A percentile compares a stretch with the other conserved stretches of the same genome.
Evolutionary conservation across 129 eudicot genomes (phyloP).

Genomic region (Logfia minima): DNA sequence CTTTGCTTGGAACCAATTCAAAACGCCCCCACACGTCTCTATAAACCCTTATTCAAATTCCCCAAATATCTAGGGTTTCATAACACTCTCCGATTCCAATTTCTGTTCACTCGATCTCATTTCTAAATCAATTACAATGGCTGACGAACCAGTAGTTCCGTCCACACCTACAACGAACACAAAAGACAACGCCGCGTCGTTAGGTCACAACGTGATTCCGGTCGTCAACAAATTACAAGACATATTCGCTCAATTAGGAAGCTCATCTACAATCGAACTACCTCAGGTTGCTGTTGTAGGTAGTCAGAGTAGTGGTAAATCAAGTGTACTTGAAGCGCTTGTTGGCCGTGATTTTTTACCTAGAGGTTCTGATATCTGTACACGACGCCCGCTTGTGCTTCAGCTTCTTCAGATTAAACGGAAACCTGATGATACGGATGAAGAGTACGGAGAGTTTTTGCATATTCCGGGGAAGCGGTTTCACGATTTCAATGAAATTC

Average conservation of each 20-base stretch:
- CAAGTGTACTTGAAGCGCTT: slow-evolving; percentile 92
- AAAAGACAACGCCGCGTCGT: slow-evolving; percentile 33
- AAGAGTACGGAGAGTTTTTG: slow-evolving; percentile 92
- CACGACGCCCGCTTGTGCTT: slow-evolving; percentile 88
- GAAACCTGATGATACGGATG: slow-evolving; percentile 61
- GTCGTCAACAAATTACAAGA: slow-evolving; percentile 94
- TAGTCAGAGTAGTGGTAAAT: slow-evolving; percentile 97
- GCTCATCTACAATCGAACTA: slow-evolving; percentile 63
- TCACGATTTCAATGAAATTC: slow-evolving; percentile 71
- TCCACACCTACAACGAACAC: slow-evolving; percentile 33
- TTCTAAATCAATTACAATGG: slow-evolving; percentile 44
- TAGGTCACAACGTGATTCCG: slow-evolving; percentile 87
- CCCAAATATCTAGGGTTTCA: slow-evolving; percentile 49
- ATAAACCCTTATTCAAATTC: slow-evolving; percentile 19
- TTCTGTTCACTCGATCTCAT: slow-evolving; percentile 15
- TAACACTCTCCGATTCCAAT: neutral
- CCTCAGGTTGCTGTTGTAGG: slow-evolving; percentile 99
- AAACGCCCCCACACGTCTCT: slow-evolving; percentile 26
- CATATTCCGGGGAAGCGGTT: slow-evolving; percentile 78
- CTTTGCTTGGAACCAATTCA: slow-evolving; percentile 28
- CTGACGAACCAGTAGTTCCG: slow-evolving; percentile 49
- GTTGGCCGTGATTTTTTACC: slow-evolving; percentile 97
- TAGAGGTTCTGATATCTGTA: slow-evolving; percentile 90
- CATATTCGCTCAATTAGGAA: slow-evolving; percentile 85
- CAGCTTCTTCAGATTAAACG: slow-evolving; percentile 72